Evolutionary conservation across 176 grass and related monocot genomes (phyloP).

Genomic region (Alloteropsis semialata): DNA sequence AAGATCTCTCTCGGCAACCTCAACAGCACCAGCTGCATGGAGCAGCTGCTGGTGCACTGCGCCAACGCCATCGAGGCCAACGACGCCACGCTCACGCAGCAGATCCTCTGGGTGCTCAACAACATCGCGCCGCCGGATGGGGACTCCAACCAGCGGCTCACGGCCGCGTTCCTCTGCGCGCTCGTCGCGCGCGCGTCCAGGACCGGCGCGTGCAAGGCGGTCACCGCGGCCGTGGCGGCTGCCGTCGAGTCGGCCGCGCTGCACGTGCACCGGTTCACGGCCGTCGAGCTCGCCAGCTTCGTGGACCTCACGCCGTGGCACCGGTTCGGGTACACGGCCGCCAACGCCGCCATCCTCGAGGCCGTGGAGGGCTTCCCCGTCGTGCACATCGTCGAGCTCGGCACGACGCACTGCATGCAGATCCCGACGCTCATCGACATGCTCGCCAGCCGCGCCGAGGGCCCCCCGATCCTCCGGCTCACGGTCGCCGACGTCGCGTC

Average conservation of each 20-base stretch:
- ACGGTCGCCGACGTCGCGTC: constrained; percentile 49
- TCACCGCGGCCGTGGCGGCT: constrained; percentile 40
- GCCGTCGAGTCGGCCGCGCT: constrained; percentile 51
- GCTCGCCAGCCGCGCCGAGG: constrained; percentile 71
- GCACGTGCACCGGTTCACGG: constrained; percentile 71
- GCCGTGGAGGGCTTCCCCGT: constrained; percentile 70
- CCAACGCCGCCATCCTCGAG: constrained; percentile 83
- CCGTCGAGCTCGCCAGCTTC: constrained; percentile 85
- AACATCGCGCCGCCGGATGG: constrained; percentile 95
- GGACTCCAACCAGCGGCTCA: constrained; percentile 84
- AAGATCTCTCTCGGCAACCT: constrained; percentile 75
- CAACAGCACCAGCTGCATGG: constrained; percentile 79
- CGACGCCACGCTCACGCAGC: constrained; percentile 94
- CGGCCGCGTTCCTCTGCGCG: constrained; percentile 84
- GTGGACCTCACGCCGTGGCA: constrained; percentile 97
- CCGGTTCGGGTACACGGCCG: constrained; percentile 83
- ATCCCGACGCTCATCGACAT: constrained; percentile 96
- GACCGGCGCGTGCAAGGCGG: constrained; percentile 85
- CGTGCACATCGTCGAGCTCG: constrained; percentile 82
- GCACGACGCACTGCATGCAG: constrained; percentile 99
- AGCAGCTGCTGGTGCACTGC: constrained; percentile 98
- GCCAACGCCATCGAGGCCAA: constrained; percentile 95
- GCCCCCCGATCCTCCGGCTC: constrained; percentile 66
- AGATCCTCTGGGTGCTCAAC: constrained; percentile 98
- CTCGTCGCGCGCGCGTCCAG: constrained; percentile 80